These are phyloP conservation scores for Didymella arachidicola DNA, from an alignment of 2,329 filamentous ascomycete species.

Conservation along the genomic window DNA sequence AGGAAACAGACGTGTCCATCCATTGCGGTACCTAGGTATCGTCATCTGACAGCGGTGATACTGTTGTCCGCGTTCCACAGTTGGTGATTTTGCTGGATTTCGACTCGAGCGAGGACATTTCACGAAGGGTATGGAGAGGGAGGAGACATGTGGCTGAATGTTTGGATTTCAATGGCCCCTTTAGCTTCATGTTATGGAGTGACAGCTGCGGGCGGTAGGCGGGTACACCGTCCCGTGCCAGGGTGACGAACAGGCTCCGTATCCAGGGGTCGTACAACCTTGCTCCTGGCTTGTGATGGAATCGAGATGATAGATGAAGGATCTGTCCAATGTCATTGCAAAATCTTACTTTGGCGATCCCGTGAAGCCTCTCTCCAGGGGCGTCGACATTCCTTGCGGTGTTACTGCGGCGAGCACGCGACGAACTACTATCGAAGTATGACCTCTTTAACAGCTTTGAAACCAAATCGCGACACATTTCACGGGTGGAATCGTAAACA, in stretches of 20 bases:
- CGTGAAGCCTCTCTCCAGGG: background rate
- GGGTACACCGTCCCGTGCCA: constrained; percentile 12
- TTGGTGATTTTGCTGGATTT: background rate
- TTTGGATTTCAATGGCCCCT: constrained; percentile 9
- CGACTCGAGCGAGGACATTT: background rate
- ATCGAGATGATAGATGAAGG: background rate
- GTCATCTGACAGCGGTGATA: background rate
- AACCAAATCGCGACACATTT: background rate
- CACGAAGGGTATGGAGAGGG: background rate
- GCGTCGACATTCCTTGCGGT: constrained; percentile 11
- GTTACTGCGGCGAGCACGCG: constrained; percentile 11
- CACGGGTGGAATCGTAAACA: background rate
- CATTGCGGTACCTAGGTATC: background rate
- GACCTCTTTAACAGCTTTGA: background rate
- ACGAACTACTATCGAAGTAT: constrained; percentile 1
- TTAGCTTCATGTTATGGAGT: background rate
- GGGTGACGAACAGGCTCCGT: background rate
- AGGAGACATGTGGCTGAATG: constrained; percentile 6
- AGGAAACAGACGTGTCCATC: background rate
- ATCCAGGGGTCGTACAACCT: background rate
- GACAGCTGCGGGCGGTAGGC: constrained; percentile 3
- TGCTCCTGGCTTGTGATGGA: background rate
- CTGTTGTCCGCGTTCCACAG: background rate
- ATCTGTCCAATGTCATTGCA: background rate
- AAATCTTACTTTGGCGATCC: background rate